Evolutionary conservation across 495 filamentous ascomycete genomes (phyloP).

Genomic region (Aspergillus nanangensis): DNA sequence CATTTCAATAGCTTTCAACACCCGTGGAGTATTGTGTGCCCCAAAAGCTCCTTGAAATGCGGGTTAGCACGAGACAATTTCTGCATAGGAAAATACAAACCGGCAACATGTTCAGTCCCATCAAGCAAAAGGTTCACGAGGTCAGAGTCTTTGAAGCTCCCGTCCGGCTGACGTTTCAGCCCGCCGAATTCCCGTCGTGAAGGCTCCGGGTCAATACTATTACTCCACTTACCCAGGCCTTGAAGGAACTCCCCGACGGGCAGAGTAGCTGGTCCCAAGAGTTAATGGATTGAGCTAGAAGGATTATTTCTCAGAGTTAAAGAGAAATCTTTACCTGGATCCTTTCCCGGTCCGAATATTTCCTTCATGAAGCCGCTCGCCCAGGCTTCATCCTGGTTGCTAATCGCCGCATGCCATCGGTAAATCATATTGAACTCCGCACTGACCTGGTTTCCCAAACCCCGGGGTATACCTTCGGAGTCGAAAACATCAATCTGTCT

Average conservation of each 20-base stretch:
- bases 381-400: slow-evolving; percentile 40
- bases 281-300: no score
- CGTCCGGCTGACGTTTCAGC: slow-evolving; percentile 4
- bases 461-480: slow-evolving; percentile 15
- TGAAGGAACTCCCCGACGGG: no score
- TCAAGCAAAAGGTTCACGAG: slow-evolving; percentile 12
- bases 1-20: slow-evolving; percentile 66
- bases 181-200: slow-evolving; percentile 13
- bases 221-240: no score
- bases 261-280: no score
- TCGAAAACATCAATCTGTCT: slow-evolving; percentile 7
- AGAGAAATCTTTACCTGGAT: slow-evolving; percentile 4
- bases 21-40: slow-evolving; percentile 60
- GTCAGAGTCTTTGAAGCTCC: slow-evolving; percentile 11
- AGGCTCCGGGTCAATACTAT: slow-evolving; percentile 17
- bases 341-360: slow-evolving; percentile 26
- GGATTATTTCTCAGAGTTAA: no score
- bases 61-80: no score
- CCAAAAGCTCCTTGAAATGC: no score
- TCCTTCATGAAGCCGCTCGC: slow-evolving; percentile 31
- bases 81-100: no score
- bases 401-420: slow-evolving; percentile 43
- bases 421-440: slow-evolving; percentile 52
- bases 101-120: slow-evolving; percentile 19
- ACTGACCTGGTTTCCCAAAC: slow-evolving; percentile 45